These are phyloP conservation scores for Aspergillus diversus DNA, from an alignment of 495 filamentous ascomycete species.

Conservation along the genomic window DNA sequence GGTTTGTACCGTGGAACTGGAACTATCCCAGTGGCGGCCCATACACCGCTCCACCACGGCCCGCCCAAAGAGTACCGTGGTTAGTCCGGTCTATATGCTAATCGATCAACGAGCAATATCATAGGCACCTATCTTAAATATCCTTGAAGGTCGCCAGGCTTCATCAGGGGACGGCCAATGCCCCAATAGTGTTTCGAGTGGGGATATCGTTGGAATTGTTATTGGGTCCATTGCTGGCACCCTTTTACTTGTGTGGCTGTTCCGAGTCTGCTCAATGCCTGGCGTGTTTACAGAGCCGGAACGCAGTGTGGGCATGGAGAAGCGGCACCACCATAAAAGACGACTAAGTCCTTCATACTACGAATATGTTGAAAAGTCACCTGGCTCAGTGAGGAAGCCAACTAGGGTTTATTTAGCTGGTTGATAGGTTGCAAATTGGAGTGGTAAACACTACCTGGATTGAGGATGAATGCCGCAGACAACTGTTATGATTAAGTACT, in stretches of 20 bases:
- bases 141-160: slow-evolving; percentile 25
- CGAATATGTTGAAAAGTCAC: slow-evolving; percentile 44
- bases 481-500: no score
- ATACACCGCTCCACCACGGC: slow-evolving; percentile 1
- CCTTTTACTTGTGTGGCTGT: slow-evolving; percentile 58
- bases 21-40: no score
- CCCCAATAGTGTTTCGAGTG: slow-evolving; percentile 50
- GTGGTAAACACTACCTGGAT: neutral
- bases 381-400: slow-evolving; percentile 35
- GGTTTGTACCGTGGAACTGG: neutral
- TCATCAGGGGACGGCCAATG: slow-evolving; percentile 27
- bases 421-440: neutral
- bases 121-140: slow-evolving; percentile 11
- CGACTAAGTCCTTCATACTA: slow-evolving; percentile 31
- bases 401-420: slow-evolving; percentile 40
- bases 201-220: slow-evolving; percentile 63
- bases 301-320: slow-evolving; percentile 28
- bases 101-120: neutral
- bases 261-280: slow-evolving; percentile 31
- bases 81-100: neutral
- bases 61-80: neutral
- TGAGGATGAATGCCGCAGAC: neutral
- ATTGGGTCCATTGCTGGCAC: slow-evolving; percentile 61
- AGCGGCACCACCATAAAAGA: slow-evolving; percentile 24
- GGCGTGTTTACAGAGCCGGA: slow-evolving; percentile 27